Percentiles rank a stretch among this genome's conserved stretches.
Evolutionary conservation across 495 filamentous ascomycete species (phyloP).

Genomic region (Amphirosellinia nigrospora): DNA sequence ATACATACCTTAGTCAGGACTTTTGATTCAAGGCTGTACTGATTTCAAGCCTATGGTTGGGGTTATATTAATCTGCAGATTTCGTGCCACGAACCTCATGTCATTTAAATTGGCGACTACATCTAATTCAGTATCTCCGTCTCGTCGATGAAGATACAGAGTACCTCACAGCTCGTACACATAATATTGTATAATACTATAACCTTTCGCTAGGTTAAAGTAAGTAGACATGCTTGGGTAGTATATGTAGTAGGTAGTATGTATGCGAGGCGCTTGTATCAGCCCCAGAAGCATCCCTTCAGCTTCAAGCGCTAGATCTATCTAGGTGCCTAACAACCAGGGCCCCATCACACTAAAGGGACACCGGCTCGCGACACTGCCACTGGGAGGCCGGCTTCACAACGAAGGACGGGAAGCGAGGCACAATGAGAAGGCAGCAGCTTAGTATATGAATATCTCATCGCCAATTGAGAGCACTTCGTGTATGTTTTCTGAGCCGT

Average conservation of each 20-base stretch:
- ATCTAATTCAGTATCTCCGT: too few species aligned
- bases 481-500: not conserved
- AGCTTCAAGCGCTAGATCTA: not conserved
- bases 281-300: not conserved
- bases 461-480: too few species aligned
- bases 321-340: constrained; percentile 9
- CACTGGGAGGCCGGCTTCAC: not conserved
- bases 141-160: too few species aligned
- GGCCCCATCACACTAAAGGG: not conserved
- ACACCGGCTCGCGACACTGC: constrained; percentile 20
- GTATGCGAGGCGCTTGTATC: not conserved
- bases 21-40: too few species aligned
- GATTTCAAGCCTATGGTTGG: too few species aligned
- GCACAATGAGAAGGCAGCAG: constrained; percentile 12
- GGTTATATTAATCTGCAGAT: not conserved
- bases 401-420: not conserved
- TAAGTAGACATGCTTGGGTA: too few species aligned
- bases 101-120: not conserved
- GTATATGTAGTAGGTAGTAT: too few species aligned
- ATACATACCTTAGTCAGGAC: not conserved
- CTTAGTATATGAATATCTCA: not conserved
- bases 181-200: too few species aligned
- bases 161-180: too few species aligned
- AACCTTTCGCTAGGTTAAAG: too few species aligned
- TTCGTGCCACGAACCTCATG: not conserved